Evolutionary conservation across 371 early-diverging fungal species (phyloP), one percentile per base, ranked within the genome.

Genomic region (Mortierella sp.): DNA sequence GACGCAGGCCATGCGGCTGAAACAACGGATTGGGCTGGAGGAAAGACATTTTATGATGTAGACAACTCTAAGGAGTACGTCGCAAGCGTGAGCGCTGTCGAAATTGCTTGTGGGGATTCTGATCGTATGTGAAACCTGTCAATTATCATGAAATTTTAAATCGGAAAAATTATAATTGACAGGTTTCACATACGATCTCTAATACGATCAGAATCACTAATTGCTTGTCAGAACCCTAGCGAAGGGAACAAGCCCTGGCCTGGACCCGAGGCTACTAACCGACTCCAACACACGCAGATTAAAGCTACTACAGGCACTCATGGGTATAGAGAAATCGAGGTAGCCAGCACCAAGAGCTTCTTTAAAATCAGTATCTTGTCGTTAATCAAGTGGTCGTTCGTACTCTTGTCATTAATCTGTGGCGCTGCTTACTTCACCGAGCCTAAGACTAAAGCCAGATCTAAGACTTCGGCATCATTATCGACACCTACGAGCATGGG

Each of bases 211-310:
- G n/a, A n/a, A n/a, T n/a, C n/a, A n/a, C n/a, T n/a, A 51, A 62
- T 79, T 12, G 5, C n/a, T 3, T 79, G 79, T 54, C 57, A 71
- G 39, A 52, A 79, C 60, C 30, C 61, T 3, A 79, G 71, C 47
- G 79, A 79, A 40, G 75, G 79, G 0, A 62, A 68, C 16, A 74
- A 74, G 28, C 72, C 79, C 3, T 79, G 79, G 79, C 79, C 79
- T 2, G 79, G 79, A n/a, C 79, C 67, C 3, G 75, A 79, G 1
- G 79, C 79, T 0, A 8, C 51, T 52, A 74, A 64, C 40, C 67
- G 79, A 30, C 54, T 79, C 59, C 74, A 79, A 62, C 22, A 26
- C 32, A 71, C 70, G 0, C 51, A 68, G 16, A 39, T 24, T n/a
- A 24, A 43, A 47, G 58, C 47, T 11, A 62, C 51, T 20, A 18